phyloP scores from a whole-genome alignment of 148 eudicot species.

The Rhododendron ovatum region DNA sequence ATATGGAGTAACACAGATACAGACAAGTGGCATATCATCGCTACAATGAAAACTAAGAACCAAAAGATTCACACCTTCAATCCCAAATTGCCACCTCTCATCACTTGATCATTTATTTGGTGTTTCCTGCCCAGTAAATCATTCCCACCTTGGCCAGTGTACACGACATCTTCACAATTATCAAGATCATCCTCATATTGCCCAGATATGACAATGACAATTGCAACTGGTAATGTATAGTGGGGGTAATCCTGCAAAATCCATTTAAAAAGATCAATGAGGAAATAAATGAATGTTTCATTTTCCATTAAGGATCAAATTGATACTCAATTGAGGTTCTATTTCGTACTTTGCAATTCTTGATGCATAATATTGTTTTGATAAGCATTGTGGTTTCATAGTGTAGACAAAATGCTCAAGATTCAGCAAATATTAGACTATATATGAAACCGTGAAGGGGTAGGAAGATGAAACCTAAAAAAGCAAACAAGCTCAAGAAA shows the following conservation, averaged over 20 bases:
- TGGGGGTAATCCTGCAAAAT: slow-evolving; percentile 21
- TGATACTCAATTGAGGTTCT: not conserved
- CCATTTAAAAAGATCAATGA: not conserved
- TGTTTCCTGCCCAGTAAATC: slow-evolving; percentile 58
- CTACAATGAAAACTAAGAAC: not conserved
- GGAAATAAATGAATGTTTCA: not conserved
- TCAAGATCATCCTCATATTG: slow-evolving; percentile 76
- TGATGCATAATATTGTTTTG: not conserved
- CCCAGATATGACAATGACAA: slow-evolving; percentile 69
- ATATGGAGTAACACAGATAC: not conserved
- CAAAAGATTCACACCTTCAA: slow-evolving; percentile 44
- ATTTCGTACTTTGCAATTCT: not conserved
- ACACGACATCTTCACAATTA: slow-evolving; percentile 50
- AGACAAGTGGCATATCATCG: not conserved
- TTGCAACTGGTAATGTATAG: slow-evolving; percentile 50
- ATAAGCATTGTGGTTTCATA: not conserved
- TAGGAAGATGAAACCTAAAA: not conserved
- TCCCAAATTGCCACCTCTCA: slow-evolving; percentile 63
- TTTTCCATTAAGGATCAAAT: not conserved
- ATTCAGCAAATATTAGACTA: not conserved
- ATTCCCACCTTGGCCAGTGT: slow-evolving; percentile 79
- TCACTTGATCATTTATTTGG: slow-evolving; percentile 47
- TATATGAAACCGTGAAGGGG: not conserved
- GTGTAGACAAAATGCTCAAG: not conserved
- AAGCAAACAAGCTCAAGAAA: not conserved